Percentiles rank a stretch among this genome's conserved stretches.
phyloP scores from a whole-genome alignment of 2,329 filamentous ascomycete species.

The Colletotrichum tanaceti region DNA sequence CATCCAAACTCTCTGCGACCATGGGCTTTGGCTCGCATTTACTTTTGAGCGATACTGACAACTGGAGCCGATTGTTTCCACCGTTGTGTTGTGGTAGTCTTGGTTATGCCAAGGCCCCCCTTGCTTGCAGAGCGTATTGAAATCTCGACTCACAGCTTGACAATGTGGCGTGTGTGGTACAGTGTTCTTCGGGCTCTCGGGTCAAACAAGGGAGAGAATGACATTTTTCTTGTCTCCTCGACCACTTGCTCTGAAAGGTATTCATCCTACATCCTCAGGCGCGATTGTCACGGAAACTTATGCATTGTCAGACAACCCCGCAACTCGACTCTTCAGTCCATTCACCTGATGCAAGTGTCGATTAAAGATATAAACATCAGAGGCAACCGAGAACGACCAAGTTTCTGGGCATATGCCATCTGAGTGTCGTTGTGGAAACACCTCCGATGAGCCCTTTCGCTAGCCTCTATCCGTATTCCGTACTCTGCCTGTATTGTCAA shows the following conservation, averaged over 20 bases:
- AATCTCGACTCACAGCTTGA: conserved; percentile 6
- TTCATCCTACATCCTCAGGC: too few species aligned
- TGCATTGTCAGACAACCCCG: too few species aligned
- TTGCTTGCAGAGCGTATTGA: conserved; percentile 3
- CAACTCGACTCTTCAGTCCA: neutral
- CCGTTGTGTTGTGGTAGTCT: neutral
- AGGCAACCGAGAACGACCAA: neutral
- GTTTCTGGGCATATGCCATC: neutral
- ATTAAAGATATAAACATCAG: neutral
- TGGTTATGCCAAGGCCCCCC: neutral
- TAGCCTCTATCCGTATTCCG: conserved; percentile 4
- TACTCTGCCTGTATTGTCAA: too few species aligned
- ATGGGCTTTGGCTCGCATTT: neutral
- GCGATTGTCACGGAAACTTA: too few species aligned
- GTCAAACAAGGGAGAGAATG: neutral
- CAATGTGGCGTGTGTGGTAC: conserved; percentile 14
- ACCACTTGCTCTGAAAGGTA: neutral
- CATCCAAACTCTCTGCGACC: neutral
- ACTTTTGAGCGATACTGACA: neutral
- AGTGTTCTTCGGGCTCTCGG: conserved; percentile 1
- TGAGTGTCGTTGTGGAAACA: conserved; percentile 14
- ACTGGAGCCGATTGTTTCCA: neutral
- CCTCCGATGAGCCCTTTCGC: conserved; percentile 16
- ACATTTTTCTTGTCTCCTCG: conserved; percentile 6
- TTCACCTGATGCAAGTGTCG: neutral